Evolutionary conservation across 2,329 filamentous ascomycete species (phyloP).

Genomic region (Fusarium sp.): DNA sequence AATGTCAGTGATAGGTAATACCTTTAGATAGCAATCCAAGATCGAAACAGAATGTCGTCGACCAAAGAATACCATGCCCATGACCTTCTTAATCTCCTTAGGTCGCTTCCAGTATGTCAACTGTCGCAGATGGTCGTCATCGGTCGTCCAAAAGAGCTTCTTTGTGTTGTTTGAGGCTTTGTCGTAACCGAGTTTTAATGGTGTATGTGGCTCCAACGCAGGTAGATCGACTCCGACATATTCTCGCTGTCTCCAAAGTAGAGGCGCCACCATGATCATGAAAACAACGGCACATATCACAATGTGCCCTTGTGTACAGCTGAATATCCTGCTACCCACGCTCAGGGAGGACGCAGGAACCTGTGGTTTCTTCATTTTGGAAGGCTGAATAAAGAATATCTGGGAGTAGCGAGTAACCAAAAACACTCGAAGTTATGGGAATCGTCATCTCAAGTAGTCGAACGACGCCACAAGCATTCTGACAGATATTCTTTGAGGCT

Average conservation of each 20-base stretch:
- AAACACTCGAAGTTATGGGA: neutral
- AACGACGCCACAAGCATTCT: neutral
- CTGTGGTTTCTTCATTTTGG: constrained; percentile 26
- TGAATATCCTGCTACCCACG: constrained; percentile 3
- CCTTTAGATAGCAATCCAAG: constrained; percentile 57
- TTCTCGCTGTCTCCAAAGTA: constrained; percentile 32
- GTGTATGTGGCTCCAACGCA: constrained; percentile 13
- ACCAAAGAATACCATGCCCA: constrained; percentile 57
- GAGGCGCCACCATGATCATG: constrained; percentile 32
- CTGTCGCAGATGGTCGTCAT: constrained; percentile 29
- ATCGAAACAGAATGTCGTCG: constrained; percentile 55
- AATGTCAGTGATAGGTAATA: constrained; percentile 16
- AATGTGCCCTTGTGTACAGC: constrained; percentile 27
- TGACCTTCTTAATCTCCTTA: constrained; percentile 45
- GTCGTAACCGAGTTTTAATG: neutral
- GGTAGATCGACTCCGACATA: constrained; percentile 23
- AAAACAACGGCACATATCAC: constrained; percentile 28
- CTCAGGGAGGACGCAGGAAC: neutral
- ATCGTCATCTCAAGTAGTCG: constrained; percentile 20
- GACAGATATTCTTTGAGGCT: neutral
- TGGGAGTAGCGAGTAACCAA: neutral
- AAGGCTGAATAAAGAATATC: neutral
- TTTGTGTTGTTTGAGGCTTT: neutral
- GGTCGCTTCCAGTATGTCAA: constrained; percentile 35
- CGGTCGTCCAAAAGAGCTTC: constrained; percentile 39